Base-by-base conservation (phyloP, 2,329 filamentous ascomycete genomes). In the Cryphonectria nitschkei region DNA sequence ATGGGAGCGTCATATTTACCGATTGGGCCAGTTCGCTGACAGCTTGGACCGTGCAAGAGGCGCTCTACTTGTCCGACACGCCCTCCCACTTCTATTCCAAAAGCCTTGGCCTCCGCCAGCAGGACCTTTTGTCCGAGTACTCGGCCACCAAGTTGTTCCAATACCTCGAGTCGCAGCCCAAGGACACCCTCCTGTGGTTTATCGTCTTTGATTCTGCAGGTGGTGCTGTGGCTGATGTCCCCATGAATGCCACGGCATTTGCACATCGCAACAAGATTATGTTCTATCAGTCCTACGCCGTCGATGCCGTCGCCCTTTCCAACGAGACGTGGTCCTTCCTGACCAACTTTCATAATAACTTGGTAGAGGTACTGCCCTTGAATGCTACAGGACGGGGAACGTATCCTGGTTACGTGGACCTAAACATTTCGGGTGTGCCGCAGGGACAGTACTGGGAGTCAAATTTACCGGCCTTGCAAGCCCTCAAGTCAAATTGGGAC, bases 381-480 rank as follows among this genome's bases (percentile, higher is more conserved):
- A 77, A 80, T 2, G 80, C 80, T 0, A 67, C 70, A 41, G 78
- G 83, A 62, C 62, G 68, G 29, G 86, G 85, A 14, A 86, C 87
- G 0, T 92, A 92, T 77, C 85, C 89, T 0, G 89, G 89, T 2
- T 92, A 91, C 73, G 85, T 92, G 2, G 89, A 91, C 75, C 84
- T 84, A 1, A 77, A 77, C 5, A 76, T 90, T 46, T 70, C 77
- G n/a, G 74, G 74, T 2, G 73, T 81, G 68, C 82, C 83, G 11
- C 86, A 88, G 74, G 74, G 79, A 68, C 81, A 83, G 11, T 90
- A 90, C 75, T 90, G 87, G 87, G 84, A 85, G 0, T 74, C 80
- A 0, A 88, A 89, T 72, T 77, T 89, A 52, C 77, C 81, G 0
- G 74, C 72, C 11, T 79, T 90, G 65, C 79, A 83, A 66, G 67